Base-by-base conservation (phyloP, 371 early-diverging fungal species). In the Rhizopus delemar region DNA sequence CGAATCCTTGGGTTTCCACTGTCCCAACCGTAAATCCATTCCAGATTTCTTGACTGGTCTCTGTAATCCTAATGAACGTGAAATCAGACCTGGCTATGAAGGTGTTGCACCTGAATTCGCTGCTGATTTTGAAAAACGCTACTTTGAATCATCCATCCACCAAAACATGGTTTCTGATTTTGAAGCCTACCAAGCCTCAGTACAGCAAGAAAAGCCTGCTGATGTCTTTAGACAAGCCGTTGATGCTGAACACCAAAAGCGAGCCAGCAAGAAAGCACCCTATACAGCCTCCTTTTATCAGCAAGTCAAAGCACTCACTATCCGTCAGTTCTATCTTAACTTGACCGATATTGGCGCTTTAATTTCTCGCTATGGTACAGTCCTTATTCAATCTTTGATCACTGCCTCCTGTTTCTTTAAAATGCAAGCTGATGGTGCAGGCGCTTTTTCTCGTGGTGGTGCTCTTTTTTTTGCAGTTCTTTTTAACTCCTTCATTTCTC, bases 41-140 rank as follows among this genome's bases (percentile, higher is more conserved):
- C 82, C 92, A 2, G 93, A 92, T 59, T 91, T 87, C 66, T 78
- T 93, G 60, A 87, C 91, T 31, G 90, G 91, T 32, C 59, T 87
- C n/a, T 89, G 86, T 53, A 73, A 86, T 61, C 64, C 77, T 35
- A 69, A 83, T 46, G 90, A 90, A 65, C 87, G 88, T 63, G 68
- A 75, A 53, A 66, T 84, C 46, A 68, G 74, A 41, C 68, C 78
- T 2, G 90, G 87, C 3, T 80, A 72, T 52, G 80, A 84, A 50
- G 71, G 68, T 33, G 62, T 63, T 45, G 74, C 80, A 0, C 87
- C 87, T 15, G 59, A 57, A 9, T 74, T 82, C 13, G 60, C 85
- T 39, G 63, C 69, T 13, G 77, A 82, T 58, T 85, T 87, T 32
- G 83, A 84, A 65, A 70, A 71, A 34, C 57, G 61, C 1, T 87